phyloP scores from a whole-genome alignment of 1,139 yeast species.

The Suhomyces yuchorum region DNA sequence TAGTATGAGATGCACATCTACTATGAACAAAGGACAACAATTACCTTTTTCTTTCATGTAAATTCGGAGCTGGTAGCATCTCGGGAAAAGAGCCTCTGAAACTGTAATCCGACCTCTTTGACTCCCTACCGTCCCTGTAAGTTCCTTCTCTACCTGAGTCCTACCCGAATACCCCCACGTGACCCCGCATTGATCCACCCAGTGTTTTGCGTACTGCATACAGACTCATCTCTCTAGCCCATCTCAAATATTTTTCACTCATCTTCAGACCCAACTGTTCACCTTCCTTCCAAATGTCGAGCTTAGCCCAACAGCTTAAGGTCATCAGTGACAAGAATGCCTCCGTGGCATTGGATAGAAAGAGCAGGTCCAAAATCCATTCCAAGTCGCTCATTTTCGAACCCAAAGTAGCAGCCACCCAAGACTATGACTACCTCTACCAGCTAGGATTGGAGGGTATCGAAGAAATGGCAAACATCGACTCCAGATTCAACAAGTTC shows the following conservation, averaged over 20 bases:
- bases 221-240: constrained; percentile 5
- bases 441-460: constrained; percentile 76
- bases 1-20: too few relatives aligned
- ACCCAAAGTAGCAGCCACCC: constrained; percentile 84
- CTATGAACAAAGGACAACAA: too few relatives aligned
- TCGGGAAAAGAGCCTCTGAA: too few relatives aligned
- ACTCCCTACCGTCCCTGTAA: too few relatives aligned
- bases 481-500: constrained; percentile 73
- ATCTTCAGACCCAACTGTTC: constrained; percentile 2
- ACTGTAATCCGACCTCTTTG: too few relatives aligned
- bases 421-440: constrained; percentile 84
- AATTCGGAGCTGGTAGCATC: too few relatives aligned
- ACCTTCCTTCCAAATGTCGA: constrained; percentile 40
- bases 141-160: too few relatives aligned
- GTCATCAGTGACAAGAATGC: constrained; percentile 66
- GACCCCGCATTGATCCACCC: too few relatives aligned
- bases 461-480: constrained; percentile 68
- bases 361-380: constrained; percentile 81
- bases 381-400: constrained; percentile 87
- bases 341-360: constrained; percentile 82
- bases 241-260: constrained; percentile 13
- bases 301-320: constrained; percentile 79
- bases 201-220: constrained; percentile 6
- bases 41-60: too few relatives aligned
- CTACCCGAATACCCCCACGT: too few relatives aligned